Evolutionary conservation across 2,329 filamentous ascomycete genomes (phyloP), one percentile per base, ranked within the genome.

Genomic region (Curvularia hawaiiensis): DNA sequence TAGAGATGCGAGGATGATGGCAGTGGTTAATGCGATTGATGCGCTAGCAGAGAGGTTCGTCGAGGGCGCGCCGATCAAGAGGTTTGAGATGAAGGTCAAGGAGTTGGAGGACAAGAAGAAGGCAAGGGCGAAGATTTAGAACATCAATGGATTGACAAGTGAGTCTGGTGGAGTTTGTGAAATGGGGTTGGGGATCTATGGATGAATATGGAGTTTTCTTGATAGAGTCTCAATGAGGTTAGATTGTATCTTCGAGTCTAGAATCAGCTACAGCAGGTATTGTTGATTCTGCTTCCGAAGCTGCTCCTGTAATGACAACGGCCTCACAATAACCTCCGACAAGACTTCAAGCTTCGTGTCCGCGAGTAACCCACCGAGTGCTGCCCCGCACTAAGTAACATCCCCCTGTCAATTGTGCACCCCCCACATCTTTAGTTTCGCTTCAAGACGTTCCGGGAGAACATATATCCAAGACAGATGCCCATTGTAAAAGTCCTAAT

Each of bases 1-100:
- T 46, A 70, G 80, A 54, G 77, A 78, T 62, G 74, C 68, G 53
- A 74, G 81, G 55, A 64, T 83, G 64, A 59, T 82, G 12, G 81
- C 81, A 0, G 78, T 83, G 33, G 72, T 77, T n/a, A 78, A 83
- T 70, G 73, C 78, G 3, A 63, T 80, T 10, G 78, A 82, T 75
- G 81, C 80, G 28, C 63, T 83, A 50, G 75, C 78, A 2, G 80
- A 83, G 65, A 67, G 81, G 52, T 81, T 82, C 62, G 79, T 82
- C 0, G 80, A 80, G 44, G 80, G 75, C 47, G 79, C 79, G 11
- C 81, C 80, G 0, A 71, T 60, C 58, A 70, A 77, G 68, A 73
- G 80, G 62, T 83, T 83, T 67, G 70, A 63, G 54, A 66, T 69
- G 33, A 82, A 81, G 74, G 75, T 59, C 50, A 72, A 59, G 62